phyloP scores from a whole-genome alignment of 2,329 filamentous ascomycete species.

The Fusarium protoensiforme region DNA sequence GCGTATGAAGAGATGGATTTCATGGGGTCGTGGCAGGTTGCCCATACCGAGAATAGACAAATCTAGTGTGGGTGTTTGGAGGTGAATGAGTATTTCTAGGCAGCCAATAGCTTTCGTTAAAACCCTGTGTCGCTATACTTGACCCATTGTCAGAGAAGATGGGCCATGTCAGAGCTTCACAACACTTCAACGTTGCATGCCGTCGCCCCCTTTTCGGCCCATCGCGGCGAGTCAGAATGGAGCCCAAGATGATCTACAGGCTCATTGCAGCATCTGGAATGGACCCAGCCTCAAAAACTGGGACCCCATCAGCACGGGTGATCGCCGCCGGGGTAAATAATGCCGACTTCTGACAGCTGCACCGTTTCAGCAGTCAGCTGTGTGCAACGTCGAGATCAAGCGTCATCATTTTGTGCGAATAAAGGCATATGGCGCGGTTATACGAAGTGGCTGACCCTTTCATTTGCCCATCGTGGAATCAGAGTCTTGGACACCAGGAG shows the following conservation, averaged over 20 bases:
- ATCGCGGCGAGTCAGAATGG: not conserved
- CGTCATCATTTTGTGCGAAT: slow-evolving; percentile 7
- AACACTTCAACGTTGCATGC: not conserved
- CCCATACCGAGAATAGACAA: slow-evolving; percentile 60
- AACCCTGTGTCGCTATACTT: not conserved
- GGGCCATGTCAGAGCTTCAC: not conserved
- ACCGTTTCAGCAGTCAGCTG: not conserved
- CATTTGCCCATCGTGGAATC: not conserved
- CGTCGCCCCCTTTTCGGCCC: not conserved
- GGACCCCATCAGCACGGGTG: not conserved
- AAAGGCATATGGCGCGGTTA: not conserved
- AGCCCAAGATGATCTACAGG: not conserved
- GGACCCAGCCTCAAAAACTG: not conserved
- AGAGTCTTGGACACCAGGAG: not conserved
- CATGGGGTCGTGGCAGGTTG: slow-evolving; percentile 61
- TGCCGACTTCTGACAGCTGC: not conserved
- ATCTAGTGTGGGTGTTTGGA: slow-evolving; percentile 46
- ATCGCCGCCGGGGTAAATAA: not conserved
- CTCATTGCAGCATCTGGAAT: not conserved
- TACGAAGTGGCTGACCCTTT: slow-evolving; percentile 30
- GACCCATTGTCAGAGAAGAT: not conserved
- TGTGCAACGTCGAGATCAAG: not conserved
- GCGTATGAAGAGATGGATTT: slow-evolving; percentile 63
- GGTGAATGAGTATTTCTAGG: not conserved
- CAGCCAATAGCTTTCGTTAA: not conserved